These are phyloP conservation scores for Rubia balearica DNA, from an alignment of 305 asterid species.

Conservation along the genomic window DNA sequence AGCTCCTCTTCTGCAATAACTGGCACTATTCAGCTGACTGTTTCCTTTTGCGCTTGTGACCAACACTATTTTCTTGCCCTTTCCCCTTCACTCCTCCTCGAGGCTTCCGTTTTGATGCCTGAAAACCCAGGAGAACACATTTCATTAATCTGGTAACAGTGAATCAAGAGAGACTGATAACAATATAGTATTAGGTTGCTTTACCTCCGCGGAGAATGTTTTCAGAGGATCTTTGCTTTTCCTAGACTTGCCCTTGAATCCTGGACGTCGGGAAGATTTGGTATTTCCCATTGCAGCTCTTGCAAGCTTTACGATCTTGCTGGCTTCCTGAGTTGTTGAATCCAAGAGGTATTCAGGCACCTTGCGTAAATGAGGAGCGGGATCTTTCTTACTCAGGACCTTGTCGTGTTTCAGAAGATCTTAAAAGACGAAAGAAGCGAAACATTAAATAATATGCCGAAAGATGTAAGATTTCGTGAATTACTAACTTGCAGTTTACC, in stretches of 20 bases:
- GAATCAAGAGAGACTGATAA: background rate
- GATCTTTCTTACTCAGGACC: conserved; percentile 69
- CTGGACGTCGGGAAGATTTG: conserved; percentile 42
- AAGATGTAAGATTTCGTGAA: background rate
- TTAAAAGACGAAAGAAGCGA: conserved; percentile 25
- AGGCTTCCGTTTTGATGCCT: conserved; percentile 23
- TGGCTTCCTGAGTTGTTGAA: conserved; percentile 88
- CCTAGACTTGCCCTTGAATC: conserved; percentile 50
- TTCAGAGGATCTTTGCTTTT: conserved; percentile 69
- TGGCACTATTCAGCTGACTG: background rate
- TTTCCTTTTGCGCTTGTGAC: conserved; percentile 20
- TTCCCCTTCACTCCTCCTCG: conserved; percentile 30
- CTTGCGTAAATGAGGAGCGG: conserved; percentile 62
- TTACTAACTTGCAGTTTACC: conserved; percentile 37
- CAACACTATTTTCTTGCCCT: conserved; percentile 19
- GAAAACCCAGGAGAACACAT: conserved; percentile 9
- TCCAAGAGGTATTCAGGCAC: conserved; percentile 89
- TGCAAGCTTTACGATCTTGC: conserved; percentile 82
- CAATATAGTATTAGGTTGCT: background rate
- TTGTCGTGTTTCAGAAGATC: conserved; percentile 90
- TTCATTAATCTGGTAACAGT: conserved; percentile 1
- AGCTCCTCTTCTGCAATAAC: background rate
- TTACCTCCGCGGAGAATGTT: conserved; percentile 84
- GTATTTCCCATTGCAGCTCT: conserved; percentile 87
- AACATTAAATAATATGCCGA: background rate